Evolutionary conservation across 75 land plant species (phyloP).

Genomic region (Picea sitchensis): DNA sequence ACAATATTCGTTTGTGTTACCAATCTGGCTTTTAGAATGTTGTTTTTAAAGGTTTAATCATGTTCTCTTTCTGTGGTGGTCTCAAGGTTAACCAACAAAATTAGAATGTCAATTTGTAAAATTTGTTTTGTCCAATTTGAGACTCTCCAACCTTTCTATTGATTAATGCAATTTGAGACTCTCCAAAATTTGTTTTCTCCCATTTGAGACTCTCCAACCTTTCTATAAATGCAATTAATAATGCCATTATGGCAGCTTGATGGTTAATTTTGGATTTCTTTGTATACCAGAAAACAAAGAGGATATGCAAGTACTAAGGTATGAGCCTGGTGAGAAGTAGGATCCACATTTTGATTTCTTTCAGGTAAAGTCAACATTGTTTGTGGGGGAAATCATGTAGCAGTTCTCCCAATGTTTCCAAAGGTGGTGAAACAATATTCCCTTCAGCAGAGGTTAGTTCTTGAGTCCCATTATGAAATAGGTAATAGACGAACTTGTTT

Average conservation of each 20-base stretch:
- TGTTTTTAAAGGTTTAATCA: neutral
- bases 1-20: too few species aligned
- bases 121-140: neutral
- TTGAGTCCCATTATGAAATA: neutral
- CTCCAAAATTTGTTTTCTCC: too few species aligned
- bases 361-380: constrained; percentile 34
- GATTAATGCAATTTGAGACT: too few species aligned
- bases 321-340: constrained; percentile 54
- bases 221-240: neutral
- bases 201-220: too few species aligned
- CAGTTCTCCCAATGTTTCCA: constrained; percentile 46
- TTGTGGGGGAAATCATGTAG: constrained; percentile 48
- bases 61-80: neutral
- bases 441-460: constrained; percentile 35
- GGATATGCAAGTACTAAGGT: constrained; percentile 40
- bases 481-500: neutral
- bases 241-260: neutral
- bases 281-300: constrained; percentile 44
- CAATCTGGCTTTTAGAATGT: too few species aligned
- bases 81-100: neutral
- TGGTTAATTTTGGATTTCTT: neutral
- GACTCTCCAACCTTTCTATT: neutral
- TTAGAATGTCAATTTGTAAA: neutral
- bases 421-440: constrained; percentile 58
- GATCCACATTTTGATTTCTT: constrained; percentile 58